A percentile compares a stretch with the other conserved stretches of the same genome.
Evolutionary conservation across 2,329 filamentous ascomycete species (phyloP).

Genomic region (Xylariaceae sp.): DNA sequence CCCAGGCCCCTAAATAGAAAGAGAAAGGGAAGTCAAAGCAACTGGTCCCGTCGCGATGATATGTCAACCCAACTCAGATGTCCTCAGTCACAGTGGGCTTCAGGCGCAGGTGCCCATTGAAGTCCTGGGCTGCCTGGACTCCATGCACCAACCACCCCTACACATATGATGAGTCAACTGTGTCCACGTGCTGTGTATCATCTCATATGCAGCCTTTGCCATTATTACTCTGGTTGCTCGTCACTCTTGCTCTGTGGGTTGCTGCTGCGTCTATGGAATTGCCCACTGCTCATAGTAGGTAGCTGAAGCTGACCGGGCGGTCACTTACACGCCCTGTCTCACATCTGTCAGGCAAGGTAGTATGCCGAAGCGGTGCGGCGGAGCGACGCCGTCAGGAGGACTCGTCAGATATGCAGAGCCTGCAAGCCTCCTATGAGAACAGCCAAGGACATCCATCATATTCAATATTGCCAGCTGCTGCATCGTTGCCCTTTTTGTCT

Average conservation of each 20-base stretch:
- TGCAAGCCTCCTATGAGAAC: background rate
- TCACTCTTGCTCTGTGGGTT: no score
- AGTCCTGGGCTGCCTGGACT: background rate
- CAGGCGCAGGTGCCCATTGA: background rate
- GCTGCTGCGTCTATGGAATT: no score
- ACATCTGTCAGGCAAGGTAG: constrained; percentile 1
- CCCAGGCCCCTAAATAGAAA: background rate
- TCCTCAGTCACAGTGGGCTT: background rate
- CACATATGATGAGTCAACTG: constrained; percentile 8
- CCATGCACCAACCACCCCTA: no score
- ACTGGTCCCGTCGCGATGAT: constrained; percentile 2
- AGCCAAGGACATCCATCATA: background rate
- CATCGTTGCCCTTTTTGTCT: constrained; percentile 6
- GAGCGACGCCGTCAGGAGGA: background rate
- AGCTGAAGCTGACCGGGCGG: background rate
- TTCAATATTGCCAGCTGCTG: background rate
- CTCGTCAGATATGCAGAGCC: background rate
- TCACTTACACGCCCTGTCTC: background rate
- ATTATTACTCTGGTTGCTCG: background rate
- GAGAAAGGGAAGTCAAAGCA: background rate
- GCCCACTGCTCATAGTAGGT: background rate
- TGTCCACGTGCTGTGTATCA: background rate
- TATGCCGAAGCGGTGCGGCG: constrained; percentile 4
- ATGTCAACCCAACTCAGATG: background rate
- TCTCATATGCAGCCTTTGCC: background rate